Evolutionary conservation across 1,284 basidiomycete genomes (phyloP).

Genomic region (Butyriboletus appendiculatus): DNA sequence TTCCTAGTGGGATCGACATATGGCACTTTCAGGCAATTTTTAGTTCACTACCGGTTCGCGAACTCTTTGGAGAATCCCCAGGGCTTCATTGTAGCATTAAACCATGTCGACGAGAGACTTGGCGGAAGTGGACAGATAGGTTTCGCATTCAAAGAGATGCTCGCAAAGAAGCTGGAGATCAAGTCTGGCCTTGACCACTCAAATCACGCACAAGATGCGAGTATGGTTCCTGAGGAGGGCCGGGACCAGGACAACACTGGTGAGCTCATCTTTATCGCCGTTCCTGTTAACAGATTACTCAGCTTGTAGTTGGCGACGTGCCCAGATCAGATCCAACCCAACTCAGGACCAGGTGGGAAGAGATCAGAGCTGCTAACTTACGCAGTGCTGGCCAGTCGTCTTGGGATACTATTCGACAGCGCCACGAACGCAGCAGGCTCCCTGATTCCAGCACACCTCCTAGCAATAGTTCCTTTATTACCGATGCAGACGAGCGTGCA

Average conservation of each 20-base stretch:
- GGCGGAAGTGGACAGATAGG: slow-evolving; percentile 31
- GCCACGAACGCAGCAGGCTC: slow-evolving; percentile 46
- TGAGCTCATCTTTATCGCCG: slow-evolving; percentile 7
- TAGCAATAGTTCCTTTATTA: slow-evolving; percentile 8
- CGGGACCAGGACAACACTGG: slow-evolving; percentile 17
- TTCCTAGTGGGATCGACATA: slow-evolving; percentile 32
- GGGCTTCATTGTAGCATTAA: slow-evolving; percentile 41
- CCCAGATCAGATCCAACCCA: slow-evolving; percentile 17
- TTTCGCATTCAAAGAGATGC: slow-evolving; percentile 21
- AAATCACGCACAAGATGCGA: slow-evolving; percentile 9
- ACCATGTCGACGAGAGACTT: slow-evolving; percentile 40
- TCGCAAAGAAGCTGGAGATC: slow-evolving; percentile 17
- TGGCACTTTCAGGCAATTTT: slow-evolving; percentile 41
- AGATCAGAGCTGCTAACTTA: slow-evolving; percentile 58
- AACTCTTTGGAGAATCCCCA: slow-evolving; percentile 49
- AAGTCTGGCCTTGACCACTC: slow-evolving; percentile 6
- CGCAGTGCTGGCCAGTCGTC: slow-evolving; percentile 48
- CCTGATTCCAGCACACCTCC: slow-evolving; percentile 23
- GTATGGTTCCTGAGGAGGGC: slow-evolving; percentile 20
- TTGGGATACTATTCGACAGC: slow-evolving; percentile 67
- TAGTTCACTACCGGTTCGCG: slow-evolving; percentile 48
- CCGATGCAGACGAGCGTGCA: slow-evolving; percentile 38
- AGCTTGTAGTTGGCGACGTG: slow-evolving; percentile 6
- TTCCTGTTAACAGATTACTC: not conserved
- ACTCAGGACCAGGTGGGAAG: slow-evolving; percentile 55